Conservation (phyloP, 768 basidiomycete species). For the Mycena vitilis region DNA sequence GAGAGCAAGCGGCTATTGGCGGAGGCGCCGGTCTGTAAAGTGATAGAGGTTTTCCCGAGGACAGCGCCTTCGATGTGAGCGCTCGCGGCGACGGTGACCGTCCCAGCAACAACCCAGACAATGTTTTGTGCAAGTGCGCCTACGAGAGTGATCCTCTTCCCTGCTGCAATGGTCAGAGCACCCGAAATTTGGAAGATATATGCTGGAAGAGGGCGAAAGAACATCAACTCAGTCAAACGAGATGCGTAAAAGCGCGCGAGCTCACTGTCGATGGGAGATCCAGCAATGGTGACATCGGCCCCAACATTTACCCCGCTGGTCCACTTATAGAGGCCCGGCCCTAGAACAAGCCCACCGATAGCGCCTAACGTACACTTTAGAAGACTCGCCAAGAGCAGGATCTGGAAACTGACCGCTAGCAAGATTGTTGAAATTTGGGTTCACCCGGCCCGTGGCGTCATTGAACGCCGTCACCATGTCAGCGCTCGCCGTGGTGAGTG, state of each 20-base stretch:
- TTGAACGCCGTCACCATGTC: constrained; percentile 12
- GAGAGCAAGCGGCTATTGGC: constrained; percentile 1
- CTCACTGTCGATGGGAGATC: neutral
- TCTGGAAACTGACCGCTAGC: neutral
- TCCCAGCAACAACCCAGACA: neutral
- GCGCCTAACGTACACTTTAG: neutral
- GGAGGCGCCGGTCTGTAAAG: neutral
- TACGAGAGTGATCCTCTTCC: neutral
- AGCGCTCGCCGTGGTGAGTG: constrained; percentile 3
- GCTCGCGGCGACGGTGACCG: neutral
- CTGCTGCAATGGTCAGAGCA: neutral
- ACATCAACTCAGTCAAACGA: neutral
- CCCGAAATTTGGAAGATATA: neutral
- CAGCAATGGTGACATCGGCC: neutral
- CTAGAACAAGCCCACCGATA: constrained; percentile 2
- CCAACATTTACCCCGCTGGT: neutral
- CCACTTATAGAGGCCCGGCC: neutral
- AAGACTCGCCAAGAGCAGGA: too few relatives aligned
- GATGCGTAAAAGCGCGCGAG: too few relatives aligned
- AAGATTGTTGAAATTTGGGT: constrained; percentile 1
- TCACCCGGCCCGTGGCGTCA: constrained; percentile 6
- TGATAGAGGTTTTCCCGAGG: neutral
- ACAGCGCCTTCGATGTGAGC: neutral
- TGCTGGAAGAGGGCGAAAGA: neutral
- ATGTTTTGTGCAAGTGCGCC: neutral